These are phyloP conservation scores for Metschnikowia hibisci DNA, from an alignment of 805 yeast genomes.

Conservation along the genomic window DNA sequence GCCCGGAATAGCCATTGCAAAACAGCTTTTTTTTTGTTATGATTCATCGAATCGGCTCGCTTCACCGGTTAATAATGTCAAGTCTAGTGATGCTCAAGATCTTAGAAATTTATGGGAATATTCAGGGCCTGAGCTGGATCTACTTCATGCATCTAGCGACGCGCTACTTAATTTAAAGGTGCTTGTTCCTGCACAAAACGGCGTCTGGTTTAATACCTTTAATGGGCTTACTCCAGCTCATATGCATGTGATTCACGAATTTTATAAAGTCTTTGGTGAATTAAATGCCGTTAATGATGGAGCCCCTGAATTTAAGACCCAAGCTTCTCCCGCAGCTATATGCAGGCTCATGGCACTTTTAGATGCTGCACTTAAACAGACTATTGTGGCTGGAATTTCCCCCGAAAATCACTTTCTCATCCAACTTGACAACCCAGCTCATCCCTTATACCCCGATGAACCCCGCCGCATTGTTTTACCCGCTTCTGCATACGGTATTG, in stretches of 20 bases:
- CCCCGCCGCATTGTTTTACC: slow-evolving; percentile 12
- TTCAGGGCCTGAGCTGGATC: background rate
- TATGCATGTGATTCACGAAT: slow-evolving; percentile 10
- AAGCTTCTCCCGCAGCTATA: slow-evolving; percentile 12
- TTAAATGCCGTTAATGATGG: slow-evolving; percentile 4
- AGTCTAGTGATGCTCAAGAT: slow-evolving; percentile 7
- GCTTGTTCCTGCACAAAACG: slow-evolving; percentile 13
- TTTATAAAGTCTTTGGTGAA: slow-evolving; percentile 10
- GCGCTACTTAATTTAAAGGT: slow-evolving; percentile 13
- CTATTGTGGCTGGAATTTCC: slow-evolving; percentile 14
- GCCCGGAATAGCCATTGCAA: slow-evolving; percentile 18
- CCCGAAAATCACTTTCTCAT: slow-evolving; percentile 9
- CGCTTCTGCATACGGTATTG: slow-evolving; percentile 15
- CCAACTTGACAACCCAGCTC: slow-evolving; percentile 14
- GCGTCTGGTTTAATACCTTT: slow-evolving; percentile 16
- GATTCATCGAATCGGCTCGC: slow-evolving; percentile 19
- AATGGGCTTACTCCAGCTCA: slow-evolving; percentile 13
- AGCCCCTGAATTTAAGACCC: slow-evolving; percentile 1
- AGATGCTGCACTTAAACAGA: slow-evolving; percentile 14
- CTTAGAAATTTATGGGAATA: slow-evolving; percentile 8
- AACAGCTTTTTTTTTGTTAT: slow-evolving; percentile 17
- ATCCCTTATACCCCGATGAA: slow-evolving; percentile 13
- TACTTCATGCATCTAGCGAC: background rate
- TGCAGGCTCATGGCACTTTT: slow-evolving; percentile 15
- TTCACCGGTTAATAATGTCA: slow-evolving; percentile 10